Evolutionary conservation across 2,329 filamentous ascomycete species (phyloP).

Genomic region (Ilyonectria destructans): DNA sequence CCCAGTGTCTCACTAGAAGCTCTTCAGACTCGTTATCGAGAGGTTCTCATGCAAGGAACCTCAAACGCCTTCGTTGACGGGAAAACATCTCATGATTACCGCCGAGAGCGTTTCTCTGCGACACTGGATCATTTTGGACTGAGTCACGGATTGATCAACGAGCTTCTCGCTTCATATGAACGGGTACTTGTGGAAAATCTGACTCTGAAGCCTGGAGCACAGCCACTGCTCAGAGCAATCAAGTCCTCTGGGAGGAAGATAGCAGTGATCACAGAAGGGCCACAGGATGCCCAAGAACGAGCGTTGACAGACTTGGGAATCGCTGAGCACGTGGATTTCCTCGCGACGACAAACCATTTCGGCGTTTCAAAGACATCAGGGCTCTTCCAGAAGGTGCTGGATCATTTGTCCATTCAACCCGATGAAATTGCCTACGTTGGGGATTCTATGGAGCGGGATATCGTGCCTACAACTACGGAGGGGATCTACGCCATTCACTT

Average conservation of each 20-base stretch:
- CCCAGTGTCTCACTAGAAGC: conserved; percentile 17
- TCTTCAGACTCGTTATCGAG: conserved; percentile 49
- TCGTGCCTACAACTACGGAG: conserved; percentile 47
- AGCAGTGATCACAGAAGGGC: conserved; percentile 63
- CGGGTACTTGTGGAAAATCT: conserved; percentile 48
- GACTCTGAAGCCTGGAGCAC: conserved; percentile 56
- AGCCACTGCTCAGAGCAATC: conserved; percentile 54
- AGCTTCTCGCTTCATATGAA: conserved; percentile 53
- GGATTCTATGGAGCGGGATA: conserved; percentile 51
- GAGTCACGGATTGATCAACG: conserved; percentile 35
- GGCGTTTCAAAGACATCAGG: conserved; percentile 48
- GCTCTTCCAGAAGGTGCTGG: conserved; percentile 48
- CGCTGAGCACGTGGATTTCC: conserved; percentile 47
- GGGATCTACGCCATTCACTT: conserved; percentile 52
- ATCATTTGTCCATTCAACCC: conserved; percentile 45
- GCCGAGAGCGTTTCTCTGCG: conserved; percentile 56
- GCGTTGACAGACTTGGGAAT: conserved; percentile 52
- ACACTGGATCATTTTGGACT: conserved; percentile 51
- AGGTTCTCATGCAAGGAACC: conserved; percentile 55
- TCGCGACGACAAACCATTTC: conserved; percentile 53
- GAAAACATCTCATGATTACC: conserved; percentile 61
- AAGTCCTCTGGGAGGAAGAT: conserved; percentile 57
- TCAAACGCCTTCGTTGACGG: conserved; percentile 61
- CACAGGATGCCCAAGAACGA: conserved; percentile 63
- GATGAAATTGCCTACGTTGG: conserved; percentile 51